Base-by-base conservation (phyloP, 2,329 filamentous ascomycete genomes). In the Apiospora saccharicola region DNA sequence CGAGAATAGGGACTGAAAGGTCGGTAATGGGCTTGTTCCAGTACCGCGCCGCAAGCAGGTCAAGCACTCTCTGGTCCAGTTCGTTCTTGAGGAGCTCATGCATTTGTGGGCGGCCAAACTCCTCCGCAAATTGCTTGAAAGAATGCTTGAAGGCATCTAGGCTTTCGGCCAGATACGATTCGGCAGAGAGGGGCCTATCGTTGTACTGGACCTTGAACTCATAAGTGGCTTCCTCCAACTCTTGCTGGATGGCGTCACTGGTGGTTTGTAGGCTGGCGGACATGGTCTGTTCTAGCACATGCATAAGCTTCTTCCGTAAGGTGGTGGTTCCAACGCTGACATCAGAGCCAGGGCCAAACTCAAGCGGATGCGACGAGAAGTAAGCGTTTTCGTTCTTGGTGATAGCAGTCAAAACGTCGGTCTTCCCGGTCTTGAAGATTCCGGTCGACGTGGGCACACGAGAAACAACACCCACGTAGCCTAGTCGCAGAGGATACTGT, bases 121-220 rank as follows among this genome's bases (percentile, higher is more conserved):
- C 89, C 76, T 97, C 94, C 0, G 94, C 92, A 79, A 98, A 98
- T 76, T 93, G 92, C 81, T 98, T 98, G 85, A 99, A 99, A 0
- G 94, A 94, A 82, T 98, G 97, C 83, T 99, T 99, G 88, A 99
- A 98, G 26, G 92, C 92, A 81, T 99, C 96, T 4, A 99, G 86
- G 76, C 94, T 97, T 82, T 98, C 96, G 1, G 96, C 96, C 51
- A 99, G 89, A 80, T 99, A 99, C 4, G 96, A 98, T 81, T 99
- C 96, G 1, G 96, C 96, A 69, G 94, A 98, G 47, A 99, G 86
- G 1, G 96, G 94, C 8, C 96, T 91, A 81, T 99, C 96, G 79
- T 99, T 99, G 84, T 99, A 99, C 82, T 99, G 97, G 6, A 99
- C 96, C 82, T 99, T 99, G 87, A 98, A 99, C 82, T 99, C 96